These are phyloP conservation scores for Cytospora schulzeri DNA, from an alignment of 2,329 filamentous ascomycete species.

Conservation along the genomic window DNA sequence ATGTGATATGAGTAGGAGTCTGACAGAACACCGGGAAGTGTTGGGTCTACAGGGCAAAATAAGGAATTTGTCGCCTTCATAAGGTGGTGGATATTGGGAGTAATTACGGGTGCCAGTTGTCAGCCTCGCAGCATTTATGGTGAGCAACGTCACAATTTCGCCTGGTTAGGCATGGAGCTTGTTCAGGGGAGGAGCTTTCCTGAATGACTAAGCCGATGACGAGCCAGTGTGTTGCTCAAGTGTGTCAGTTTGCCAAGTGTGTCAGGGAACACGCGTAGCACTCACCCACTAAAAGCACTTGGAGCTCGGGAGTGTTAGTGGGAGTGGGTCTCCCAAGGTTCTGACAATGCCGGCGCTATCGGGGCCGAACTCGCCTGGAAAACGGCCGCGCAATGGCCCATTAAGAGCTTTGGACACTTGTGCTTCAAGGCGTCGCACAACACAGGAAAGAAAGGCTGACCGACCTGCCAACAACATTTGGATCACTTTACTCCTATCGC, in stretches of 20 bases:
- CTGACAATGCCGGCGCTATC: background rate
- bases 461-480: background rate
- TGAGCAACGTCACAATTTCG: background rate
- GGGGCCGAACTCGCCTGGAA: slow-evolving; percentile 16
- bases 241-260: too few relatives aligned
- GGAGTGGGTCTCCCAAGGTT: background rate
- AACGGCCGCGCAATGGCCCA: slow-evolving; percentile 9
- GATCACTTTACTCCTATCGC: background rate
- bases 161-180: slow-evolving; percentile 11
- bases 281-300: background rate
- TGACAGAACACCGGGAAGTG: background rate
- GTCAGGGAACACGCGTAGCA: too few relatives aligned
- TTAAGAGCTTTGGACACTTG: slow-evolving; percentile 14
- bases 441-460: background rate
- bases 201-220: background rate
- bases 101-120: background rate
- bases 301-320: background rate
- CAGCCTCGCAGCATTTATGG: background rate
- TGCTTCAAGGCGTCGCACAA: background rate
- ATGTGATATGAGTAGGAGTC: background rate
- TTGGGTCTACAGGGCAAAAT: slow-evolving; percentile 7
- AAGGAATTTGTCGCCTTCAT: background rate
- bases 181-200: background rate
- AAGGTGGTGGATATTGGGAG: background rate
- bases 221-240: too few relatives aligned